These are phyloP conservation scores for Chondrus crispus DNA, from an alignment of 23 red algal species.

Conservation along the genomic window DNA sequence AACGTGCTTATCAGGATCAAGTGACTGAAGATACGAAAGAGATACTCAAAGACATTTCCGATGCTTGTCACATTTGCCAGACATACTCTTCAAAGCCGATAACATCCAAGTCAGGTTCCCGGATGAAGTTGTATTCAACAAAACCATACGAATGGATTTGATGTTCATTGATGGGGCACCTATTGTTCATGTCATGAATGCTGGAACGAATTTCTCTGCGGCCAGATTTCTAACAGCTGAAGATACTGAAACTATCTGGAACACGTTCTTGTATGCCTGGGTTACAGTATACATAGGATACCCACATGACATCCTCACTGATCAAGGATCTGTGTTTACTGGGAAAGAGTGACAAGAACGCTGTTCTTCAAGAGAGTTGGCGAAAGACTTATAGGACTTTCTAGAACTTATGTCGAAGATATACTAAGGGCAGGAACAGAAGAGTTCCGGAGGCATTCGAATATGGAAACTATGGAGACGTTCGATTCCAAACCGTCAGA, in stretches of 20 bases:
- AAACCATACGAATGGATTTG: background rate
- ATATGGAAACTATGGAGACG: background rate
- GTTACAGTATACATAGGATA: background rate
- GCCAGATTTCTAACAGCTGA: background rate
- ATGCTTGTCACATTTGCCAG: background rate
- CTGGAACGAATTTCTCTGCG: background rate
- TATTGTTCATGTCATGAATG: conserved; percentile 5
- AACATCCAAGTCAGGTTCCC: too few relatives aligned
- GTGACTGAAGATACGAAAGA: background rate
- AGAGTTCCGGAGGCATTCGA: background rate
- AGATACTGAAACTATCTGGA: background rate
- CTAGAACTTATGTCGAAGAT: background rate
- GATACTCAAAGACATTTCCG: background rate
- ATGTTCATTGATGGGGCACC: conserved; percentile 1
- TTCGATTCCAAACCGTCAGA: background rate
- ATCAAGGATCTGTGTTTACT: background rate
- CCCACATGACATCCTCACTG: background rate
- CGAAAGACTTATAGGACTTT: background rate
- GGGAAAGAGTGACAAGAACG: background rate
- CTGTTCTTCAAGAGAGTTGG: background rate
- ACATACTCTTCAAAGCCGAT: too few relatives aligned
- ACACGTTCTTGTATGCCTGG: background rate
- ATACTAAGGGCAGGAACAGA: background rate
- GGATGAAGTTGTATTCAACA: conserved; percentile 1
- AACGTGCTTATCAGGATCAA: background rate